phyloP scores from a whole-genome alignment of 2,329 filamentous ascomycete genomes.

The Trichoderma harzianum region DNA sequence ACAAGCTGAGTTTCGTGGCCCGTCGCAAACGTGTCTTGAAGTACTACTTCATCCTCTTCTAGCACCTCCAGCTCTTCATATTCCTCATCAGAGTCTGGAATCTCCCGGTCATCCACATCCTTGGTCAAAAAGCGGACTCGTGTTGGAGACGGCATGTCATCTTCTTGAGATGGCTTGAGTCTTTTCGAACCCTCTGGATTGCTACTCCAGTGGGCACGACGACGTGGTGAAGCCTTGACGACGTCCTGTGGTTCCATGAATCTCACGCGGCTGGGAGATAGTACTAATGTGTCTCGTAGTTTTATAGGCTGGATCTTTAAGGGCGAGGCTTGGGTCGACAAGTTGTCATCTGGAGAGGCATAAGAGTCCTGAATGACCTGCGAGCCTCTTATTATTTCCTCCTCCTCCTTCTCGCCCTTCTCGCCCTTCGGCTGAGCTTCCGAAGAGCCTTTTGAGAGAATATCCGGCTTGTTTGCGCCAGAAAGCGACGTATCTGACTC shows the following conservation, averaged over 20 bases:
- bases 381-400: constrained; percentile 22
- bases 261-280: neutral
- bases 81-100: constrained; percentile 51
- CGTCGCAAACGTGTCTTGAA: constrained; percentile 25
- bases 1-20: constrained; percentile 36
- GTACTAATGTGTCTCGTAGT: neutral
- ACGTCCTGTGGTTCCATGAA: neutral
- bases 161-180: neutral
- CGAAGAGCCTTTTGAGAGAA: constrained; percentile 23
- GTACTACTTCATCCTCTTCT: constrained; percentile 18
- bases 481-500: constrained; percentile 22
- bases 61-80: constrained; percentile 21
- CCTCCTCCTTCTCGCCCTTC: constrained; percentile 19
- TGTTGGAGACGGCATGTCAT: neutral
- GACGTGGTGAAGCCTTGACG: neutral
- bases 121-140: neutral
- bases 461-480: constrained; percentile 23
- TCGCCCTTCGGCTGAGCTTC: constrained; percentile 17
- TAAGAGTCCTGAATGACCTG: constrained; percentile 46
- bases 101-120: constrained; percentile 31
- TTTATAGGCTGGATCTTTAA: neutral
- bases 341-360: constrained; percentile 35
- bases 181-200: neutral
- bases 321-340: constrained; percentile 21
- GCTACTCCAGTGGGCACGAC: neutral